phyloP scores from a whole-genome alignment of 2,329 filamentous ascomycete species.

The Diaporthe longicolla region DNA sequence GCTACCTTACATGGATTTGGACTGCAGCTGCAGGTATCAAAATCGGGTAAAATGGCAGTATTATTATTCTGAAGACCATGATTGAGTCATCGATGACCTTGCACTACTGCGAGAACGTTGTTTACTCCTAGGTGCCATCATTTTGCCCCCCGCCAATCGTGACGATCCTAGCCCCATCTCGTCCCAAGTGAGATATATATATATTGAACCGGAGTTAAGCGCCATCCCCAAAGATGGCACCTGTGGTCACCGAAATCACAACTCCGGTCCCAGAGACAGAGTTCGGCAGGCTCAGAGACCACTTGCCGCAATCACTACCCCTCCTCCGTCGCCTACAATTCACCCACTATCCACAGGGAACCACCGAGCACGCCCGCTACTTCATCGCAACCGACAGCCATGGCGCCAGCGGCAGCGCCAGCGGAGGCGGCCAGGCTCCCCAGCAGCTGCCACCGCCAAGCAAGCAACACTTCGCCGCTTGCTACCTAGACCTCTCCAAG shows the following conservation, averaged over 20 bases:
- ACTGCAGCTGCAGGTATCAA: conserved; percentile 16
- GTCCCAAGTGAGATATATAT: background rate
- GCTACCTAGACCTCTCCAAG: conserved; percentile 72
- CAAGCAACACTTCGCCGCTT: conserved; percentile 63
- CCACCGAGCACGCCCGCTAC: conserved; percentile 59
- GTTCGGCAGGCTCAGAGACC: conserved; percentile 61
- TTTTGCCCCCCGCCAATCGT: background rate
- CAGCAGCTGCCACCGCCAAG: background rate
- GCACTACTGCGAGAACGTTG: background rate
- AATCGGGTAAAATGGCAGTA: conserved; percentile 20
- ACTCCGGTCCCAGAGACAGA: conserved; percentile 51
- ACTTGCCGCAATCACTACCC: conserved; percentile 71
- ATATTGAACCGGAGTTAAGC: background rate
- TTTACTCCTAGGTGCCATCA: background rate
- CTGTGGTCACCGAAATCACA: conserved; percentile 44
- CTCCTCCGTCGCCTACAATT: conserved; percentile 76
- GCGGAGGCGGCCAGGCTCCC: background rate
- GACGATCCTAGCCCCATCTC: background rate
- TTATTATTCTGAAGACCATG: background rate
- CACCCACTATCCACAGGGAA: conserved; percentile 57
- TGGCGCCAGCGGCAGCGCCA: background rate
- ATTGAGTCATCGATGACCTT: conserved; percentile 23
- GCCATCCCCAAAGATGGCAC: conserved; percentile 28
- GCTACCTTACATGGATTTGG: background rate
- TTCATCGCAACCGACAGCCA: conserved; percentile 52